A percentile compares a stretch with the other conserved stretches of the same genome.
phyloP scores from a whole-genome alignment of 2,329 filamentous ascomycete species.

The Furcasterigmium sp. region DNA sequence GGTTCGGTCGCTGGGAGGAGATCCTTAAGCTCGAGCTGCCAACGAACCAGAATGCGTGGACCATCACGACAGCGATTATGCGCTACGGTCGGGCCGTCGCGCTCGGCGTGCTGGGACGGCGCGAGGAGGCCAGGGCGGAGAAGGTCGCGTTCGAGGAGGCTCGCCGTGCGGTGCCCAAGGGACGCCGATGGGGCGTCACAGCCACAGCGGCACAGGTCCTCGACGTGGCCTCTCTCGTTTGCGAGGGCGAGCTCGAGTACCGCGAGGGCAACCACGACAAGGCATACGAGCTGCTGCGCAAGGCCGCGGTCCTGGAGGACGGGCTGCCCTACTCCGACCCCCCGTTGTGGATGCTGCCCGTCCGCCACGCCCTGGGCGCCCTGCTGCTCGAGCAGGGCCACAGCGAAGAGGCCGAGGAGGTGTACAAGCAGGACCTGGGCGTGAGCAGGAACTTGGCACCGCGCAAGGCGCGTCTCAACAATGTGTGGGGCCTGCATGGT shows the following conservation, averaged over 20 bases:
- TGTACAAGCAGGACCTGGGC: constrained; percentile 59
- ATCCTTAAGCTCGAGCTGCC: constrained; percentile 41
- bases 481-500: constrained; percentile 71
- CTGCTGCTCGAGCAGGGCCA: constrained; percentile 61
- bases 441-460: constrained; percentile 55
- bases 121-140: constrained; percentile 46
- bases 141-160: constrained; percentile 2
- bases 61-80: constrained; percentile 61
- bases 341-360: constrained; percentile 71
- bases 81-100: constrained; percentile 67
- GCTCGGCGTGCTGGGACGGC: constrained; percentile 49
- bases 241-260: constrained; percentile 71
- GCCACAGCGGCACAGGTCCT: constrained; percentile 41
- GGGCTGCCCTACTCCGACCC: constrained; percentile 60
- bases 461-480: constrained; percentile 61
- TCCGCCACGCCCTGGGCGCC: constrained; percentile 65
- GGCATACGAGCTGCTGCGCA: constrained; percentile 55
- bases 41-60: constrained; percentile 61
- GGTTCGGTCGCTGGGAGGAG: constrained; percentile 69
- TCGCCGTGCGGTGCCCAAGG: constrained; percentile 40
- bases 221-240: constrained; percentile 59
- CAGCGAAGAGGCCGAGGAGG: constrained; percentile 47
- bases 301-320: constrained; percentile 56
- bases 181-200: background rate
- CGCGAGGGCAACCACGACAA: constrained; percentile 50